Percentiles rank a stretch among this genome's conserved stretches.
Evolutionary conservation across 2,329 filamentous ascomycete species (phyloP).

Genomic region (Chrysoporthe deuterocubensis): DNA sequence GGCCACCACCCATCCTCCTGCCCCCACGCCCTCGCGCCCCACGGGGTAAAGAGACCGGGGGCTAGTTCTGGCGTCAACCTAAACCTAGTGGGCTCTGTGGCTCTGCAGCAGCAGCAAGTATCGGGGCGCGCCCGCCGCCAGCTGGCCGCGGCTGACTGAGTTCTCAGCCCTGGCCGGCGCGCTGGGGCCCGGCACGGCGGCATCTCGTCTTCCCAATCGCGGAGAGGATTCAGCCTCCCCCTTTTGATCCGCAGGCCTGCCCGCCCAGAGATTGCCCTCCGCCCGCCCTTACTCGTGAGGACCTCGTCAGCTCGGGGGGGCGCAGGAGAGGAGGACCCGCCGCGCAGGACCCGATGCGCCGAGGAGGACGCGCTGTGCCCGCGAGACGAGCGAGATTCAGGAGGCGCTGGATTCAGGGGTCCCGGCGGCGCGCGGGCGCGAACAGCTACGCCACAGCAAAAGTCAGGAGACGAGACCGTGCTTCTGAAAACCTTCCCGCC

Average conservation of each 20-base stretch:
- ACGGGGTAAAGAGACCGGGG: slow-evolving; percentile 5
- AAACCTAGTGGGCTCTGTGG: background rate
- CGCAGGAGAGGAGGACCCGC: background rate
- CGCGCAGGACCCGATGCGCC: background rate
- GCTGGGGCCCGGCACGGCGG: background rate
- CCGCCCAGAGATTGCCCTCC: background rate
- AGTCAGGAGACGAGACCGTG: too few relatives aligned
- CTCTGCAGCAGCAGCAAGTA: too few relatives aligned
- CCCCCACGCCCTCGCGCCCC: slow-evolving; percentile 4
- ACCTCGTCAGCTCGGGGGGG: background rate
- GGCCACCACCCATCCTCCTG: background rate
- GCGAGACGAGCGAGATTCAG: background rate
- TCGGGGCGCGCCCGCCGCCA: too few relatives aligned
- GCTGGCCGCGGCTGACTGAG: background rate
- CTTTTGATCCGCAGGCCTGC: slow-evolving; percentile 2
- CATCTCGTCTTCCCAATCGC: background rate
- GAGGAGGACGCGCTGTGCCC: background rate
- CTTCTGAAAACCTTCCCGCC: background rate
- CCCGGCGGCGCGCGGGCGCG: background rate
- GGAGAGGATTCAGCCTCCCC: background rate
- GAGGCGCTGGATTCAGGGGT: background rate
- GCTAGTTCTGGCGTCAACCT: background rate
- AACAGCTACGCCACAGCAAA: too few relatives aligned
- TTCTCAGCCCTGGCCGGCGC: background rate
- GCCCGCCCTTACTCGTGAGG: too few relatives aligned